Conservation (phyloP, 2,329 filamentous ascomycete genomes). For the Nothopassalora personata region DNA sequence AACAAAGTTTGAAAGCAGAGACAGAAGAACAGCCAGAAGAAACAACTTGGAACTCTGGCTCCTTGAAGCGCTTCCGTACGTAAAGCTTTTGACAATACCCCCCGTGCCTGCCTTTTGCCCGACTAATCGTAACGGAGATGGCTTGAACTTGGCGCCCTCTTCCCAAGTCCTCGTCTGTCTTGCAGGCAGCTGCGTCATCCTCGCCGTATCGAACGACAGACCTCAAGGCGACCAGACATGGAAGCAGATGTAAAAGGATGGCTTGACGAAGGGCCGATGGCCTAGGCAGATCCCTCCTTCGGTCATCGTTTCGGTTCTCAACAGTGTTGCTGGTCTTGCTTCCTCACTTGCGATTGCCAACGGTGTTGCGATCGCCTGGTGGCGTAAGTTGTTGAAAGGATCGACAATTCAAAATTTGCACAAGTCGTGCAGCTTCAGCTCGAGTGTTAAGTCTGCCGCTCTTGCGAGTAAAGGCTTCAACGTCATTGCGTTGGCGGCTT, state of each 20-base stretch:
- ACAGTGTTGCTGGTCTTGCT: constrained; percentile 17
- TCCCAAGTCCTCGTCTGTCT: too few species aligned
- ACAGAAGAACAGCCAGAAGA: too few species aligned
- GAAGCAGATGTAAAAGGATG: too few species aligned
- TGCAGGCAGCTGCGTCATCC: too few species aligned
- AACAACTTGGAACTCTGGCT: too few species aligned
- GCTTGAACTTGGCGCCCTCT: too few species aligned
- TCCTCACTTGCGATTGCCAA: constrained; percentile 20
- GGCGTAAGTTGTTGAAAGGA: constrained; percentile 20
- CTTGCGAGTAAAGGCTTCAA: constrained; percentile 23
- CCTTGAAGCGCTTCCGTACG: too few species aligned
- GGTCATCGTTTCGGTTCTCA: constrained; percentile 15
- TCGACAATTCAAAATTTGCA: constrained; percentile 22
- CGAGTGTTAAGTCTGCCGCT: constrained; percentile 16
- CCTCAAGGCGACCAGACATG: too few species aligned
- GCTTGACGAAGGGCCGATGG: neutral
- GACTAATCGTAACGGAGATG: too few species aligned
- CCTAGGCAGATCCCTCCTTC: constrained; percentile 5
- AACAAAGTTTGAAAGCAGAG: neutral
- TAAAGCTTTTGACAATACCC: too few species aligned
- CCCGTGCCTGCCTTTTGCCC: too few species aligned
- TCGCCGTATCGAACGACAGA: too few species aligned
- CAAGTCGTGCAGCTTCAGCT: constrained; percentile 21
- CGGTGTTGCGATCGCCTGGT: constrained; percentile 25
- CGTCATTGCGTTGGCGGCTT: constrained; percentile 23